Conservation (phyloP, 2,329 filamentous ascomycete genomes). For the Byssothecium circinans region DNA sequence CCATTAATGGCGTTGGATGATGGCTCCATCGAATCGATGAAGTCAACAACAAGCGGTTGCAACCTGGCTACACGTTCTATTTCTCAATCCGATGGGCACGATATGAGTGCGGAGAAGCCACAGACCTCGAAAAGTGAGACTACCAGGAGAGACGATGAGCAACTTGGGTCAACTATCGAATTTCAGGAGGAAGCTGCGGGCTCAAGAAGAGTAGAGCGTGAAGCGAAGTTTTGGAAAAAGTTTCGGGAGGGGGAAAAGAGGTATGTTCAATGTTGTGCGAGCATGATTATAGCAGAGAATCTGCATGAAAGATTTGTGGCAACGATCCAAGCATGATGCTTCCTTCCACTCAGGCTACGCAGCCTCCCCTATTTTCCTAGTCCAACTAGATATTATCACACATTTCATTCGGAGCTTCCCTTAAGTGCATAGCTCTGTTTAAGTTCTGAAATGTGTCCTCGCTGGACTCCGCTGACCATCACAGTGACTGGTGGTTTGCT, state of each 20-base stretch:
- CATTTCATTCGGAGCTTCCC: too few relatives aligned
- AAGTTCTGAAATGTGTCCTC: too few relatives aligned
- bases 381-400: too few relatives aligned
- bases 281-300: background rate
- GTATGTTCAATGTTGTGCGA: constrained; percentile 9
- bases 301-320: too few relatives aligned
- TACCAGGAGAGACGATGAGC: constrained; percentile 3
- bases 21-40: too few relatives aligned
- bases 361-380: too few relatives aligned
- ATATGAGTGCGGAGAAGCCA: constrained; percentile 8
- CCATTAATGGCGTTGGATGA: too few relatives aligned
- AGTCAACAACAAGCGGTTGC: too few relatives aligned
- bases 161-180: constrained; percentile 1
- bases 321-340: too few relatives aligned
- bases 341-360: too few relatives aligned
- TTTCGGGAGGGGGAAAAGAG: constrained; percentile 14
- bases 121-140: constrained; percentile 7
- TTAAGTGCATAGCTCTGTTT: too few relatives aligned
- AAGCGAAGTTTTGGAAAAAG: constrained; percentile 12
- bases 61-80: constrained; percentile 11
- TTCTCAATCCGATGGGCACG: background rate
- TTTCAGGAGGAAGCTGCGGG: background rate
- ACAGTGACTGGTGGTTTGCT: constrained; percentile 45
- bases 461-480: constrained; percentile 2
- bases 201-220: constrained; percentile 1